phyloP scores from a whole-genome alignment of 1,284 basidiomycete species.

The Marasmius fiardii region DNA sequence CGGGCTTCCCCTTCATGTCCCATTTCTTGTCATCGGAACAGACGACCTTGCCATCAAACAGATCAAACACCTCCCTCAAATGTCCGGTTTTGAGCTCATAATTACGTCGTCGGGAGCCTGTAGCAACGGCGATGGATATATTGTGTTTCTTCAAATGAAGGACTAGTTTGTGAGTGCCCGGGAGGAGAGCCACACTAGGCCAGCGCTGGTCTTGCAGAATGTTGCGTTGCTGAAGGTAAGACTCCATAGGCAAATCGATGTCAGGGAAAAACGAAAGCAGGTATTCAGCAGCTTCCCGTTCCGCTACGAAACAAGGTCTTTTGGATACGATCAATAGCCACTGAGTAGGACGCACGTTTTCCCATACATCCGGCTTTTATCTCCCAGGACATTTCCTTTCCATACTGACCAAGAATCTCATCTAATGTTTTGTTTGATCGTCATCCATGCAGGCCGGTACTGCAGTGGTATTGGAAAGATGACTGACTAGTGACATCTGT shows the following conservation, averaged over 20 bases:
- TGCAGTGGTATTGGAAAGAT: background rate
- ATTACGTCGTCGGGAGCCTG: constrained; percentile 63
- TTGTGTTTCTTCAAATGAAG: constrained; percentile 59
- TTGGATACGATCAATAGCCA: constrained; percentile 1
- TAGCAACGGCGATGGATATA: constrained; percentile 75
- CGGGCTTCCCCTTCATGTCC: constrained; percentile 59
- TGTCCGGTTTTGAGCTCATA: constrained; percentile 63
- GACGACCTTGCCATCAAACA: constrained; percentile 59
- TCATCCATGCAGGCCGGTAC: background rate
- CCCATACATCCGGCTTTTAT: constrained; percentile 84
- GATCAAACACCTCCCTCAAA: constrained; percentile 50
- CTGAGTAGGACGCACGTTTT: constrained; percentile 52
- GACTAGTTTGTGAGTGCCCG: constrained; percentile 64
- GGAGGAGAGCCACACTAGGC: constrained; percentile 65
- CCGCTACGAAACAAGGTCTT: constrained; percentile 41
- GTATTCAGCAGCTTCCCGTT: constrained; percentile 57
- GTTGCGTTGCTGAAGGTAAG: constrained; percentile 56
- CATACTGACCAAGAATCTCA: constrained; percentile 67
- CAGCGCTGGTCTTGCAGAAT: constrained; percentile 58
- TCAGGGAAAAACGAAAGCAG: constrained; percentile 74
- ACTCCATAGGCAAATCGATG: constrained; percentile 56
- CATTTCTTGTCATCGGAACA: constrained; percentile 63
- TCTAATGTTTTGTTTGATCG: constrained; percentile 35
- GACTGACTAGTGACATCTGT: constrained; percentile 70
- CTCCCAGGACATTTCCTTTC: constrained; percentile 77